Percentiles rank a stretch among this genome's conserved stretches.
phyloP scores from a whole-genome alignment of 2,329 filamentous ascomycete species.

The Fusarium phyllophilum region DNA sequence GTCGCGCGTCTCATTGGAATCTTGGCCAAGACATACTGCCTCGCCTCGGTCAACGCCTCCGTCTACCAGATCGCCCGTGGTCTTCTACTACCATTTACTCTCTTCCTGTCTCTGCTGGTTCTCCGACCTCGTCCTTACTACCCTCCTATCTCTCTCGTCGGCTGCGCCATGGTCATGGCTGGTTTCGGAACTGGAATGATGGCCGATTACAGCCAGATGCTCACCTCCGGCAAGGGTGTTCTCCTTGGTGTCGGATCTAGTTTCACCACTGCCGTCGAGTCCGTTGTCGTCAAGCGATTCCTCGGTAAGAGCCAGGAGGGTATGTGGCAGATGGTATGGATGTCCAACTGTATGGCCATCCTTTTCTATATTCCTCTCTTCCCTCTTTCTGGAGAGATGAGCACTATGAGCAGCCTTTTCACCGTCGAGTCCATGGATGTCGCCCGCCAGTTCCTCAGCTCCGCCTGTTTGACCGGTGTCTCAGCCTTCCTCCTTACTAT shows the following conservation, averaged over 20 bases:
- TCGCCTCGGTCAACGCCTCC: constrained; percentile 43
- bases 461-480: constrained; percentile 38
- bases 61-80: constrained; percentile 44
- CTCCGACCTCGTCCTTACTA: constrained; percentile 44
- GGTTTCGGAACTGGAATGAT: constrained; percentile 43
- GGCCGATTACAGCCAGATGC: constrained; percentile 44
- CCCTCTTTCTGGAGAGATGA: constrained; percentile 40
- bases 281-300: constrained; percentile 42
- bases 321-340: constrained; percentile 46
- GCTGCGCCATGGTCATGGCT: constrained; percentile 43
- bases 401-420: constrained; percentile 34
- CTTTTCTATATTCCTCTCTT: constrained; percentile 42
- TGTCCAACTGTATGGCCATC: constrained; percentile 43
- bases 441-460: constrained; percentile 37
- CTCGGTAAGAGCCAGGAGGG: constrained; percentile 42
- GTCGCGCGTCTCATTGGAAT: constrained; percentile 41
- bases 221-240: constrained; percentile 42
- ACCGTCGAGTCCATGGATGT: constrained; percentile 25
- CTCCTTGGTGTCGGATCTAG: constrained; percentile 41
- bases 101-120: constrained; percentile 41
- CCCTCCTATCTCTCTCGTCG: constrained; percentile 41
- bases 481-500: constrained; percentile 43
- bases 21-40: constrained; percentile 44
- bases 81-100: constrained; percentile 41
- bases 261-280: constrained; percentile 43